Evolutionary conservation across 805 yeast species (phyloP).

Genomic region (Teunomyces barrocoloradensis): DNA sequence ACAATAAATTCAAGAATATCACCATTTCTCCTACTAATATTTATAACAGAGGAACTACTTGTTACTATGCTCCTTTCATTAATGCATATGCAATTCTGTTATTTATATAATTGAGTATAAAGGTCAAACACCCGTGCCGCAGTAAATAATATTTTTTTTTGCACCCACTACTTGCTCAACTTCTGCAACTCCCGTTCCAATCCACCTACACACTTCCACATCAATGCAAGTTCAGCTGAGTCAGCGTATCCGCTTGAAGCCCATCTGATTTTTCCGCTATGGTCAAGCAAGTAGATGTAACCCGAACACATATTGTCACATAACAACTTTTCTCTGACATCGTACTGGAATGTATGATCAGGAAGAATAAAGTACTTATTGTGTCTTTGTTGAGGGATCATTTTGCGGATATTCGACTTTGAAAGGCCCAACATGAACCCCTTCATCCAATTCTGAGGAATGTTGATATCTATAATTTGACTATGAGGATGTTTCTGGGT

Average conservation of each 20-base stretch:
- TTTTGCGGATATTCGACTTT: conserved; percentile 41
- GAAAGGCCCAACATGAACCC: conserved; percentile 52
- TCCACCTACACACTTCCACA: conserved; percentile 67
- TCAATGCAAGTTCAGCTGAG: conserved; percentile 57
- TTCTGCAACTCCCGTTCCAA: conserved; percentile 45
- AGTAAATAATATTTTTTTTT: neutral
- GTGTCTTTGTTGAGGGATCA: conserved; percentile 49
- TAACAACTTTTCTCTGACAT: conserved; percentile 54
- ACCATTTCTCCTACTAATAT: neutral
- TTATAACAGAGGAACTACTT: neutral
- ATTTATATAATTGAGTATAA: too few relatives aligned
- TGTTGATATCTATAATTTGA: conserved; percentile 73
- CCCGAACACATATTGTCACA: conserved; percentile 82
- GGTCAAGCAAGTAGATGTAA: conserved; percentile 76
- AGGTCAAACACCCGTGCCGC: neutral
- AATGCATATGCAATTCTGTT: too few relatives aligned
- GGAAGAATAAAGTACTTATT: conserved; percentile 63
- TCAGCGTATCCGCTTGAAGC: conserved; percentile 81
- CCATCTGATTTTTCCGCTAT: conserved; percentile 79
- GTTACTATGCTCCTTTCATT: too few relatives aligned
- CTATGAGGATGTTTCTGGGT: conserved; percentile 45
- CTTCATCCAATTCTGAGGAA: conserved; percentile 73
- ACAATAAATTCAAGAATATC: neutral
- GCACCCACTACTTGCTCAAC: neutral
- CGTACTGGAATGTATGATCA: conserved; percentile 55